Base-by-base conservation (phyloP, 768 basidiomycete species). In the Lentinula sp. region DNA sequence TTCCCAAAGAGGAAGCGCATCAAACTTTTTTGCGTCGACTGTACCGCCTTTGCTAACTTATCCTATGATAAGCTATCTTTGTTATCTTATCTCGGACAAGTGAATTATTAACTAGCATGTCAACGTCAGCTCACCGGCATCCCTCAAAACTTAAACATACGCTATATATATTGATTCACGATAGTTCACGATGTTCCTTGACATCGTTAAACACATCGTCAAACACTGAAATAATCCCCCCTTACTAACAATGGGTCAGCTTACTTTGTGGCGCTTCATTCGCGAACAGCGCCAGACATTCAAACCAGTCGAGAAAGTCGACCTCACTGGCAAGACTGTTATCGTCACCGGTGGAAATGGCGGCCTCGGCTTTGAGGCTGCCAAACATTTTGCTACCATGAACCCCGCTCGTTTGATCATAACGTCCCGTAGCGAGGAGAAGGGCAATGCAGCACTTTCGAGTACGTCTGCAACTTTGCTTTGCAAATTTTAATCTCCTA, bases 331-430 rank as follows among this genome's bases (percentile, higher is more conserved):
- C 2, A 69, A 72, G 50, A 72, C 67, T 0, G 68, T 75, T 48
- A 59, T 69, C 8, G 63, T 75, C 51, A 64, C 73, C 23, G 74
- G 74, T 0, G 71, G 71, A 18, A 75, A 73, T 59, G 61, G 64
- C 1, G 74, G 73, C 3, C 65, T 74, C 31, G 75, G 75, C 0
- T 65, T 75, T 3, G 72, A 74, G 52, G 67, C 70, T 0, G 63
- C 68, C 0, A 69, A 66, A 49, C 73, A 75, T 54, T 68, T 74
- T 15, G 66, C 74, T 0, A 61, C 63, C 1, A 74, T 74, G 72
- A 67, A 66, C 11, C 69, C 73, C 0, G 60, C 52, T 18, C 66
- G 66, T 18, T 63, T 75, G n/a, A 61, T 73, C 35, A 2, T 73
- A 1, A 66, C 65, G 1, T 74, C 68, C 51, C 70, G 69, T 39